Percentiles rank a stretch among this genome's conserved stretches.
These are phyloP conservation scores for Suillus decipiens DNA, from an alignment of 768 basidiomycete species.

Conservation along the genomic window DNA sequence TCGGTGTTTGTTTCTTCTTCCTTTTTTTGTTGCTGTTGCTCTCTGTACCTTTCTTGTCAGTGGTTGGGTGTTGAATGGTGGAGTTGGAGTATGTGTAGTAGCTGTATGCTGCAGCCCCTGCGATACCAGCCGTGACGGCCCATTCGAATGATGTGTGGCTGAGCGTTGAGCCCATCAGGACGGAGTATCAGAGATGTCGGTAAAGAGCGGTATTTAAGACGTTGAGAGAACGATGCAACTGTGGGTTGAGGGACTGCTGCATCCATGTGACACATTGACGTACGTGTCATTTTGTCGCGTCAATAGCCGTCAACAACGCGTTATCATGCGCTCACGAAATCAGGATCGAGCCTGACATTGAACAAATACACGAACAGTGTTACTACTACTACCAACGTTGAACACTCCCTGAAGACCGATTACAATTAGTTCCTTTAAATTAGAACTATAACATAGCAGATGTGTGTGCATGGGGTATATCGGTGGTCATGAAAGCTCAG, in stretches of 20 bases:
- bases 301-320: slow-evolving; percentile 32
- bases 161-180: slow-evolving; percentile 47
- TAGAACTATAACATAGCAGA: slow-evolving; percentile 11
- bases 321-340: slow-evolving; percentile 11
- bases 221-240: slow-evolving; percentile 3
- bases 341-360: background rate
- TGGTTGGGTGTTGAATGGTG: background rate
- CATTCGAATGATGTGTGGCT: slow-evolving; percentile 44
- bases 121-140: slow-evolving; percentile 38
- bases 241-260: background rate
- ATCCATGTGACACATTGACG: slow-evolving; percentile 11
- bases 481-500: slow-evolving; percentile 17
- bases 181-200: background rate
- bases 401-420: background rate
- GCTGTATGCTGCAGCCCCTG: slow-evolving; percentile 43
- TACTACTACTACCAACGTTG: background rate
- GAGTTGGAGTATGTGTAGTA: slow-evolving; percentile 29
- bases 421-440: slow-evolving; percentile 17
- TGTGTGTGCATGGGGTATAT: slow-evolving; percentile 8
- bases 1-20: slow-evolving; percentile 29
- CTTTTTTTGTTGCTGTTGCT: slow-evolving; percentile 17
- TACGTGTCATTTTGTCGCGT: slow-evolving; percentile 25
- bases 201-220: background rate
- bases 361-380: background rate
- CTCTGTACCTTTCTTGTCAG: slow-evolving; percentile 27